phyloP scores from a whole-genome alignment of 1,139 yeast genomes.

The Suhomyces maxii region DNA sequence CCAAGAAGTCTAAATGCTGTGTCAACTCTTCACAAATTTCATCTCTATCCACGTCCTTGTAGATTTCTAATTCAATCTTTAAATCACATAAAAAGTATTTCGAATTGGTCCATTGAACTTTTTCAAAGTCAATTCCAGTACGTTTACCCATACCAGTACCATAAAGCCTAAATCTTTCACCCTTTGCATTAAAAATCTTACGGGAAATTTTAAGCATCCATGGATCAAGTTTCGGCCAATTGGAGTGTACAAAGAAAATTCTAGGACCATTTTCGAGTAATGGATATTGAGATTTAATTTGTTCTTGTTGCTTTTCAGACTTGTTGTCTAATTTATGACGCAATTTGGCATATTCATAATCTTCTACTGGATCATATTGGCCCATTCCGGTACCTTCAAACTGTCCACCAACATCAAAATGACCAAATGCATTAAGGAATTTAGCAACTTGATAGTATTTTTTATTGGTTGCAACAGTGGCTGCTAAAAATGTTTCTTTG shows the following conservation, averaged over 20 bases:
- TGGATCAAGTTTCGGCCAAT: constrained; percentile 66
- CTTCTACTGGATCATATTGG: constrained; percentile 66
- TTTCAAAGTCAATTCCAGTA: constrained; percentile 60
- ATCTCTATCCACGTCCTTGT: constrained; percentile 43
- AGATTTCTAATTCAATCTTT: constrained; percentile 45
- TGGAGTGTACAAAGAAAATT: constrained; percentile 62
- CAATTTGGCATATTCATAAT: constrained; percentile 30
- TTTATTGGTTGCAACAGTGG: constrained; percentile 62
- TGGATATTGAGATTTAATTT: constrained; percentile 8
- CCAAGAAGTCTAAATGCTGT: constrained; percentile 45
- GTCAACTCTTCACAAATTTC: constrained; percentile 51
- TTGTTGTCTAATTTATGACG: constrained; percentile 7
- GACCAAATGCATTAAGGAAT: constrained; percentile 56
- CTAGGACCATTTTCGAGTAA: constrained; percentile 29
- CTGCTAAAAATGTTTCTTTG: constrained; percentile 84
- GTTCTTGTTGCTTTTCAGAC: constrained; percentile 13
- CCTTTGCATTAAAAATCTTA: constrained; percentile 44
- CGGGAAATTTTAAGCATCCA: constrained; percentile 45
- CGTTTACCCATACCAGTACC: constrained; percentile 54
- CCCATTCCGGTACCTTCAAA: constrained; percentile 73
- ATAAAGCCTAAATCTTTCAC: constrained; percentile 49
- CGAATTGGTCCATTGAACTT: constrained; percentile 62
- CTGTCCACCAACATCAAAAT: constrained; percentile 38
- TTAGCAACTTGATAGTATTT: constrained; percentile 69
- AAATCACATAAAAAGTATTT: constrained; percentile 56